These are phyloP conservation scores for Citrus medica DNA, from an alignment of 345 rosid genomes.

Conservation along the genomic window DNA sequence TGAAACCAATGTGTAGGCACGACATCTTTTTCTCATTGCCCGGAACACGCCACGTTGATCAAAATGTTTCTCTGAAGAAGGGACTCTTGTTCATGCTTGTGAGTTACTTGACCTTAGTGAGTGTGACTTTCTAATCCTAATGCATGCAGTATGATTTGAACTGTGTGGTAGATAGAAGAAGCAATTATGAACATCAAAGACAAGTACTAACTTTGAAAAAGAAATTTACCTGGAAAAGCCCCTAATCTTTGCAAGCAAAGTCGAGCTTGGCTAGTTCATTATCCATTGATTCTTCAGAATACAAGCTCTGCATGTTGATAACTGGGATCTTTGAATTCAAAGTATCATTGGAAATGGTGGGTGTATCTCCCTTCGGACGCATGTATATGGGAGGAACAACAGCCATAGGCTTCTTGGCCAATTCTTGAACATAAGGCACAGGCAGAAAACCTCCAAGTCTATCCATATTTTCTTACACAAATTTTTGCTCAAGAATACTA, in stretches of 20 bases:
- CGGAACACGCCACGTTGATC: too few species aligned
- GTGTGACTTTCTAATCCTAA: too few species aligned
- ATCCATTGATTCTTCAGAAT: constrained; percentile 28
- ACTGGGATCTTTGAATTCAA: constrained; percentile 26
- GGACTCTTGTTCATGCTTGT: too few species aligned
- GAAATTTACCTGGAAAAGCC: constrained; percentile 23
- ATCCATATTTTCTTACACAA: background rate
- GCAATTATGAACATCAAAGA: background rate
- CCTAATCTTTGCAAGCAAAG: background rate
- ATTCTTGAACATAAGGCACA: constrained; percentile 42
- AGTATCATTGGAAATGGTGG: background rate
- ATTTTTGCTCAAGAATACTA: background rate
- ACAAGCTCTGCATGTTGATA: constrained; percentile 32
- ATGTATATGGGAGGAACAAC: constrained; percentile 31
- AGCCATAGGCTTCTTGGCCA: constrained; percentile 17
- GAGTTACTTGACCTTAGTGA: too few species aligned
- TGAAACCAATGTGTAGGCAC: too few species aligned
- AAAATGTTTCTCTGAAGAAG: too few species aligned
- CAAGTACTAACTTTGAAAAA: background rate
- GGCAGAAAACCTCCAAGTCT: constrained; percentile 25
- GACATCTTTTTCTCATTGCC: too few species aligned
- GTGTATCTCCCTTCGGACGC: constrained; percentile 18
- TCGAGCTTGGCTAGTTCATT: constrained; percentile 34
- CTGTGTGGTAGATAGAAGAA: too few species aligned
- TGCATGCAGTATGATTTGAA: too few species aligned